Evolutionary conservation across 768 basidiomycete genomes (phyloP).

Genomic region (Clavaria fumosa): DNA sequence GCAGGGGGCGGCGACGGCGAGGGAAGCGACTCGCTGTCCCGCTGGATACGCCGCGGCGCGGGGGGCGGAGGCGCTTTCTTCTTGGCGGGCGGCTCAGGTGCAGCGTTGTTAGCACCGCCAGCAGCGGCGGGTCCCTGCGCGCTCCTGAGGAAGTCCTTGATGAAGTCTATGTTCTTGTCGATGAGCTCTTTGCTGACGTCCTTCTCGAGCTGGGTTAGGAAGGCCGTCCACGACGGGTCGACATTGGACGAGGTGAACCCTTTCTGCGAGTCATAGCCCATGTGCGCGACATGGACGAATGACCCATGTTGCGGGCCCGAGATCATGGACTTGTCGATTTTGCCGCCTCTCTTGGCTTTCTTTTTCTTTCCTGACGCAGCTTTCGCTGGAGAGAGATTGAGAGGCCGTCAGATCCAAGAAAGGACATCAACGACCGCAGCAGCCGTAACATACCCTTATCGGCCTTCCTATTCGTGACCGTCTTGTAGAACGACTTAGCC

Average conservation of each 20-base stretch:
- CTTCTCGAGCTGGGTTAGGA: constrained; percentile 44
- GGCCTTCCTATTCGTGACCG: constrained; percentile 46
- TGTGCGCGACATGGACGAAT: constrained; percentile 86
- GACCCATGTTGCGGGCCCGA: constrained; percentile 64
- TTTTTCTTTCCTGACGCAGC: constrained; percentile 41
- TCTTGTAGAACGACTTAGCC: constrained; percentile 76
- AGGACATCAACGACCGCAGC: neutral
- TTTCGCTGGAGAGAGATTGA: constrained; percentile 26
- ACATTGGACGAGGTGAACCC: constrained; percentile 81
- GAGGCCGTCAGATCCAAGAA: constrained; percentile 1
- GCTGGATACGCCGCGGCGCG: constrained; percentile 31
- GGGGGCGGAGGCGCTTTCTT: constrained; percentile 28
- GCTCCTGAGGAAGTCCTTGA: constrained; percentile 63
- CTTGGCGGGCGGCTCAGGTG: constrained; percentile 18
- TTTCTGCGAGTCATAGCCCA: constrained; percentile 80
- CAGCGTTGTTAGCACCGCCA: no score
- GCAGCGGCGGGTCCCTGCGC: constrained; percentile 19
- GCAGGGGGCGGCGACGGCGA: constrained; percentile 25
- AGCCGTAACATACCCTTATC: constrained; percentile 29
- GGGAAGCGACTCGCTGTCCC: constrained; percentile 20
- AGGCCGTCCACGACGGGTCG: constrained; percentile 74
- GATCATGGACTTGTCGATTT: constrained; percentile 87
- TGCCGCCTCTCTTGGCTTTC: constrained; percentile 46
- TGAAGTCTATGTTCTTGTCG: constrained; percentile 72
- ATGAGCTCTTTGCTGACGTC: constrained; percentile 61